Conservation (phyloP, 2,329 filamentous ascomycete genomes). For the Neodidymelliopsis sp. region DNA sequence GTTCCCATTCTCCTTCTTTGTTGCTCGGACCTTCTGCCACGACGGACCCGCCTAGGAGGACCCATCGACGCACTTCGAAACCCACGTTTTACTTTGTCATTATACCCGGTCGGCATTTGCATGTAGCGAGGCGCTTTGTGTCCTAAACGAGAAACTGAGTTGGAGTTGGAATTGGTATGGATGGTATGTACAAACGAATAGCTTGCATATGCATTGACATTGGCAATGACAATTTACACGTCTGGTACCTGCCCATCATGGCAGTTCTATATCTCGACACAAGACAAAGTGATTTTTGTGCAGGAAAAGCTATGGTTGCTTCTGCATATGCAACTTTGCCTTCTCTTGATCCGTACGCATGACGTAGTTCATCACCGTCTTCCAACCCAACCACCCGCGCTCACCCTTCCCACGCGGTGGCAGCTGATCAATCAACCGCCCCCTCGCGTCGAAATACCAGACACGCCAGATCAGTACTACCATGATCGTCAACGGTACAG, state of each 20-base stretch:
- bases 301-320: neutral
- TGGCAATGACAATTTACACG: neutral
- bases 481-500: conserved; percentile 30
- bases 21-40: conserved; percentile 3
- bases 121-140: conserved; percentile 17
- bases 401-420: conserved; percentile 4
- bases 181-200: conserved; percentile 4
- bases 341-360: conserved; percentile 2
- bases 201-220: conserved; percentile 9
- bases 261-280: neutral
- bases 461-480: conserved; percentile 32
- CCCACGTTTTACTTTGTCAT: conserved; percentile 20
- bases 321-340: neutral
- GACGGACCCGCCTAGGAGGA: neutral
- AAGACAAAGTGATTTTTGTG: neutral
- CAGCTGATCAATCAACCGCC: conserved; percentile 17
- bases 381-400: conserved; percentile 31
- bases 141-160: conserved; percentile 2
- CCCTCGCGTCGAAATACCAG: conserved; percentile 33
- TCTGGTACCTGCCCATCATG: neutral
- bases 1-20: conserved; percentile 15
- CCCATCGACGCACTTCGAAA: neutral
- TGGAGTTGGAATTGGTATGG: neutral
- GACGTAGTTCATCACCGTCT: neutral
- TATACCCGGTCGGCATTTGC: conserved; percentile 21